Base-by-base conservation (phyloP, 208 protist genomes). In the Trypanosoma congolense region DNA sequence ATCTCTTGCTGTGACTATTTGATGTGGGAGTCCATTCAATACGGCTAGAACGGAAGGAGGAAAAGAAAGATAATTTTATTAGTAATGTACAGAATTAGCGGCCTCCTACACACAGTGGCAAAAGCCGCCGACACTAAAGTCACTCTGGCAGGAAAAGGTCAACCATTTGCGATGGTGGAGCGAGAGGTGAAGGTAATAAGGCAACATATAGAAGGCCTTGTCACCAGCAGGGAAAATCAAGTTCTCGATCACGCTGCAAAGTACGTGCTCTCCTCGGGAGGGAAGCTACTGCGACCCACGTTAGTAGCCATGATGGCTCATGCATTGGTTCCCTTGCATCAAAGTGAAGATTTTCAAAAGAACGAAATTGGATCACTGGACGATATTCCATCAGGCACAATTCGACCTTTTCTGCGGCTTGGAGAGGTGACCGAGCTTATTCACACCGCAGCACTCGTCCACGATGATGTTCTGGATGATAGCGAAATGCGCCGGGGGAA, bases 381-480 rank as follows among this genome's bases (percentile, higher is more conserved):
- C 45, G 77, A 90, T 21, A 60, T 89, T 24, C 54, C 70, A 14
- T 65, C 77, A 0, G 73, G 71, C 19, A 79, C 80, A 0, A 74
- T 93, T 24, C 72, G 68, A 14, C 77, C 78, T 4, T 87, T 90
- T 48, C 61, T 93, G 25, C 79, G 79, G 19, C 77, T 97, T 29
- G 94, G 92, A 4, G 93, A 97, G 61, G 88, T 97, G 47, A 97
- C 90, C 16, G 94, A 98, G 70, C 89, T 98, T 54, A 97, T 98
- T 33, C 96, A 98, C 78, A 95, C 91, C 2, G 96, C 96, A 19
- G 94, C 83, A 21, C 83, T 98, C 10, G 80, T 98, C n/a, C 96
- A 98, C 56, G 96, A 98, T 64, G 96, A 98, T 68, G 93, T 98
- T 12, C 90, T 98, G 50, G 96, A 98, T 59, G 80, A 92, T 22